Evolutionary conservation across 805 yeast species (phyloP), one percentile per base, ranked within the genome.

Genomic region (Starmerella khaoyaiensis): DNA sequence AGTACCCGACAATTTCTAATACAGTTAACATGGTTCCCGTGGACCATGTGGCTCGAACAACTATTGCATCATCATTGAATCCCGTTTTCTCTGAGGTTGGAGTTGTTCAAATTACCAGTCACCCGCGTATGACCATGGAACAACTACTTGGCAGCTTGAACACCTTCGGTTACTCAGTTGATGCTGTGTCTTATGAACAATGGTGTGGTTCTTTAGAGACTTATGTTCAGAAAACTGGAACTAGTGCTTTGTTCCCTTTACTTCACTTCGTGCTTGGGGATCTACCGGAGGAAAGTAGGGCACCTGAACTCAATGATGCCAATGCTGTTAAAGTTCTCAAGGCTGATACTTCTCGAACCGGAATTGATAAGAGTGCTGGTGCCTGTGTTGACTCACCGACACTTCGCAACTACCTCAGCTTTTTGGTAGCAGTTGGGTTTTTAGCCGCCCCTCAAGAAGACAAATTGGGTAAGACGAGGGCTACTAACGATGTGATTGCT

Each of bases 21-120:
- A 72, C 76, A 32, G 93, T 87, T 26, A 90, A 90, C 60, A 83
- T 86, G 79, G 96, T 83, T 17, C 98, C 98, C 3, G 98, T 90
- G 30, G 96, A 93, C 52, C 98, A 90, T 54, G 98, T 90, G 47
- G 97, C 99, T 1, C 71, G 93, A 32, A 81, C 84, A 18, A 80
- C 77, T 19, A 81, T 76, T 35, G 82, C 97, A 2, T 63, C 90
- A 20, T 78, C 94, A 0, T 66, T 90, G 45, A 72, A 73, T 51
- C 87, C 94, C 20, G 51, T 50, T 2, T 63, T 63, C 12, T 66
- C 62, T 34, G 35, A 28, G 7, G 60, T 75, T 29, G 62, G 76
- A 1, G 98, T 93, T 28, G 84, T 83, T 2, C 98, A 90, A 31
- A 96, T 90, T n/a, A 90, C 97, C 5, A 93, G 87, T 18, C 97